Evolutionary conservation across 345 rosid species (phyloP), one percentile per base, ranked within the genome.

Genomic region (Salix suchowensis): DNA sequence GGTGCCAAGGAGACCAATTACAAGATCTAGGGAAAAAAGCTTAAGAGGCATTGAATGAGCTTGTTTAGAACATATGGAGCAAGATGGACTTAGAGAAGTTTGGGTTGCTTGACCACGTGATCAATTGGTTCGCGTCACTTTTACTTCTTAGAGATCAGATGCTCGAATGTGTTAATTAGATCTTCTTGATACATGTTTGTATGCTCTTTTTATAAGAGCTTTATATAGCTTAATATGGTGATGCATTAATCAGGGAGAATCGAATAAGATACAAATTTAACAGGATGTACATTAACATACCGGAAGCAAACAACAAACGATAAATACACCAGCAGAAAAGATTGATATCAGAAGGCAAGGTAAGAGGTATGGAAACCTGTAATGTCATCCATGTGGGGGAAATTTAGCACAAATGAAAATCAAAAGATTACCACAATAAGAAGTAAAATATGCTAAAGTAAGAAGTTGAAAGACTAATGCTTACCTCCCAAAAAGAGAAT

Each of bases 351-450:
- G 72, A 58, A 90, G 87, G 86, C 91, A 88, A 23, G 97, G 96
- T 58, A 93, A 83, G 80, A 90, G 80, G 88, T 91, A 91, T n/a
- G 96, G 94, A 78, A 90, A 93, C 85, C 97, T 91, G 80, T 81
- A 82, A 55, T 23, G 58, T 52, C 46, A 74, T 78, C 64, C 68
- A 52, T 23, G 50, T 62, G 71, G 24, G 7, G 37, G 28, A 70
- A 70, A 80, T 69, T 78, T 37, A 77, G 78, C 70, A 67, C 14
- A 65, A 72, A 58, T 42, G 30, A 24, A 65, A 69, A 39, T 14
- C 14, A 71, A 37, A 71, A 52, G 34, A 54, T 26, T 65, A 50
- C 15, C 4, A 3, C n/a, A 46, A 64, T 12, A 40, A 77, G n/a
- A 42, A 37, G 69, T n/a, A 50, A 6, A 24, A 44, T 69, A 52